Evolutionary conservation across 2,329 filamentous ascomycete species (phyloP), one percentile per base, ranked within the genome.

Genomic region (Colletotrichum shisoi): DNA sequence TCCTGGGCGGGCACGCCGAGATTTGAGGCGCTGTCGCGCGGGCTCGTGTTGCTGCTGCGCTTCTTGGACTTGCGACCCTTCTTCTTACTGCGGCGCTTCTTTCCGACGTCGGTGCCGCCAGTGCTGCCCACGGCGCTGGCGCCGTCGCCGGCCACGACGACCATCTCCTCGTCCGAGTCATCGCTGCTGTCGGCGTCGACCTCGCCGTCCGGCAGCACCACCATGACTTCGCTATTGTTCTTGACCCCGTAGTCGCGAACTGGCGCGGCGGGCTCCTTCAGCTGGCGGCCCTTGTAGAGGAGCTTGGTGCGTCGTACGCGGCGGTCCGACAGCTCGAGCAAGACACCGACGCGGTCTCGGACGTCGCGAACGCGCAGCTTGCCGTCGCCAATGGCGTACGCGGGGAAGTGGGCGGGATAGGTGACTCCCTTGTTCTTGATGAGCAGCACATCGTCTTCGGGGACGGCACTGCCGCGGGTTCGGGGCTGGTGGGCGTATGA

Each of bases 341-440:
- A 83, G 71, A 89, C 82, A 61, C 86, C 87, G 5, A 88, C 86
- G n/a, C 90, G 88, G 61, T 89, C 83, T 64, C 86, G 84, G 39
- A 94, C 83, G 72, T 91, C 89, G 61, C 82, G 79, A 40, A 93
- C 86, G 40, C 82, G 83, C 63, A 94, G 80, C 74, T 91, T 89
- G 53, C 90, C 91, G 74, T 92, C 89, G 65, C 87, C 89, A 73
- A 94, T 93, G 67, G 88, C 86, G 76, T 89, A 91, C 13, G 89
- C 89, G 0, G 91, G 89, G 73, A 94, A 94, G 73, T 90, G 88
- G 52, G 90, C 85, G 0, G 88, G 85, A 73, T 91, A 91, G 53
- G 85, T 87, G 62, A 86, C 80, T 62, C 85, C 85, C 75, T 88
- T 87, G 77, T 89, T 84, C 77, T 89, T 91, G 77, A 93, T 85